Evolutionary conservation across 2,329 filamentous ascomycete genomes (phyloP), one percentile per base, ranked within the genome.

Genomic region (Phyllosticta capitalensis): DNA sequence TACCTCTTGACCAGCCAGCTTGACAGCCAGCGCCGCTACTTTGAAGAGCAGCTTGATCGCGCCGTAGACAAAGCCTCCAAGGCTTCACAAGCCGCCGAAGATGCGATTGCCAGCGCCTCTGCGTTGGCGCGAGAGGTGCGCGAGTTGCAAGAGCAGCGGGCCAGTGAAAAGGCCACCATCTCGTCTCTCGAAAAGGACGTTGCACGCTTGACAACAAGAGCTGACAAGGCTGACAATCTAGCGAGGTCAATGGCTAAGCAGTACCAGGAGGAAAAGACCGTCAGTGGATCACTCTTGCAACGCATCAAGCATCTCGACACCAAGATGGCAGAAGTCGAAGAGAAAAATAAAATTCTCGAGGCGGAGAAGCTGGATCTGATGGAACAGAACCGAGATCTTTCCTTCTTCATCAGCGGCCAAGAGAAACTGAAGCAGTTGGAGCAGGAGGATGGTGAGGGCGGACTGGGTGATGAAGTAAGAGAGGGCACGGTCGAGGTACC

Each of bases 1-100:
- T 92, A 96, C 69, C 83, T 99, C 1, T 83, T 99, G 10, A 95
- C 90, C 2, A 92, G 87, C 61, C 94, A 99, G 69, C 83, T 99
- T 2, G 94, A 97, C 70, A 91, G 87, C 51, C 94, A 99, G 71
- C 84, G 94, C 9, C 81, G 89, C 0, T 99, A 97, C 74, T 99
- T 95, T 66, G 92, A 97, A 71, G 92, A 95, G 65, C 85, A 95
- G 71, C 82, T 99, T 56, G 87, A 86, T 67, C 90, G 95, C 63
- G 90, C 90, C 0, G 91, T 88, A 0, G 90, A 95, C 72, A 97
- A 97, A 75, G 92, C 92, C 0, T 82, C 86, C 1, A 84, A 87
- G 67, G 90, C 92, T 0, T 80, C 83, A 0, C 79, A 83, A 0
- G 89, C 88, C 0, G 85, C 89, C 62, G 79, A 79, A 54, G 86